These are phyloP conservation scores for Pseudomicrostroma phylloplanum DNA, from an alignment of 1,284 basidiomycete genomes.

Conservation along the genomic window DNA sequence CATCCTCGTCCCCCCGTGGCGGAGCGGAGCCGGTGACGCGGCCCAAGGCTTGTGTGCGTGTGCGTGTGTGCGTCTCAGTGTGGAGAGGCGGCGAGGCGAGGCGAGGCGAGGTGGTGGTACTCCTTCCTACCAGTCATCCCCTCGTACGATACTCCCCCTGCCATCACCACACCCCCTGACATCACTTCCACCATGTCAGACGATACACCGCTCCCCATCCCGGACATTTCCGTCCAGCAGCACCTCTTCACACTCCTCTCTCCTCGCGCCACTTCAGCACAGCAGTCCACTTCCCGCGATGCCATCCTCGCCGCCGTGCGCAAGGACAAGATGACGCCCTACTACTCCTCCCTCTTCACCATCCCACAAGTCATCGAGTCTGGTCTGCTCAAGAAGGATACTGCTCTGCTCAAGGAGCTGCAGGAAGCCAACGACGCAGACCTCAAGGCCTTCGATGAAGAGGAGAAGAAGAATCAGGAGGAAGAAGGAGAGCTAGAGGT, in stretches of 20 bases:
- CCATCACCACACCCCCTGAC: background rate
- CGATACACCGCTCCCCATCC: slow-evolving; percentile 41
- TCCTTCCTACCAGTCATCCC: background rate
- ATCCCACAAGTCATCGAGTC: slow-evolving; percentile 36
- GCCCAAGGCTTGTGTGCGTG: no score
- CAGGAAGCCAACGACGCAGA: slow-evolving; percentile 70
- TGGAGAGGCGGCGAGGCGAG: no score
- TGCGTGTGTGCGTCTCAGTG: no score
- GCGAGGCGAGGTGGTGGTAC: no score
- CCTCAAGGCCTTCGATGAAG: slow-evolving; percentile 69
- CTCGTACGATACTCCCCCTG: background rate
- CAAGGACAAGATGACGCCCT: slow-evolving; percentile 43
- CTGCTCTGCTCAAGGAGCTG: slow-evolving; percentile 63
- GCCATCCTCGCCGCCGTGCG: slow-evolving; percentile 8
- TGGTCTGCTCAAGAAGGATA: slow-evolving; percentile 53
- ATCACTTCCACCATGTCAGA: slow-evolving; percentile 29
- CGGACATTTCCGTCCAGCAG: slow-evolving; percentile 47
- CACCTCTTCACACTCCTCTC: slow-evolving; percentile 38
- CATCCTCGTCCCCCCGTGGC: no score
- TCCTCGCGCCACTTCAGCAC: slow-evolving; percentile 10
- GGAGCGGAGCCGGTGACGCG: no score
- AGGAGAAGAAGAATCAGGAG: slow-evolving; percentile 78
- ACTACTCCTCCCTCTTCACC: slow-evolving; percentile 36
- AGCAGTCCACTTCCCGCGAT: slow-evolving; percentile 8
- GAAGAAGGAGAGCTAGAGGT: slow-evolving; percentile 91